phyloP scores from a whole-genome alignment of 148 eudicot genomes.

The Limonium bicolor region DNA sequence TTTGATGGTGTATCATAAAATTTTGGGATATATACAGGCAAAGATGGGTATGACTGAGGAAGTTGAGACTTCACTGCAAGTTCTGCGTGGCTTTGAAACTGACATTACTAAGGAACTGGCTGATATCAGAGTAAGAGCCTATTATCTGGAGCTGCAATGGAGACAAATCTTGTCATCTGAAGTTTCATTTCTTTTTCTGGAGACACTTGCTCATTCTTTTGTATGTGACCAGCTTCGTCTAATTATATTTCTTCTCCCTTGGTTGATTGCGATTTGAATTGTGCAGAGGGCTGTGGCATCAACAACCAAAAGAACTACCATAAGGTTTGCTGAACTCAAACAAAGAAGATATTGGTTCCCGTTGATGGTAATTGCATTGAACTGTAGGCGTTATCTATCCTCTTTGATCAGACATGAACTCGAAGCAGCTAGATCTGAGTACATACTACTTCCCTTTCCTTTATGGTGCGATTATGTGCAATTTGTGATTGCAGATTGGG shows the following conservation, averaged over 20 bases:
- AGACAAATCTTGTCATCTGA: no score
- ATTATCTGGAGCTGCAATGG: no score
- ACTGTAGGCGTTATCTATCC: no score
- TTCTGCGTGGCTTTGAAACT: slow-evolving; percentile 82
- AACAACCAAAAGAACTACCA: slow-evolving; percentile 51
- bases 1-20: neutral
- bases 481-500: slow-evolving; percentile 84
- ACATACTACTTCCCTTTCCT: no score
- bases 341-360: slow-evolving; percentile 92
- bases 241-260: no score
- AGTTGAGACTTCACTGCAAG: slow-evolving; percentile 92
- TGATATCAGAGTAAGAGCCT: slow-evolving; percentile 61
- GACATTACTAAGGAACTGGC: slow-evolving; percentile 79
- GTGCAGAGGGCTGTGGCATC: slow-evolving; percentile 80
- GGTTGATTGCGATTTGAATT: slow-evolving; percentile 2
- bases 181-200: neutral
- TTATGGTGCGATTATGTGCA: no score
- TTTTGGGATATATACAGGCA: slow-evolving; percentile 30
- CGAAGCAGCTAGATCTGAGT: no score
- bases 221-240: no score
- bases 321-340: slow-evolving; percentile 67
- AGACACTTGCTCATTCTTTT: neutral
- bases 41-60: slow-evolving; percentile 94
- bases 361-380: slow-evolving; percentile 53
- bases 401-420: no score